Base-by-base conservation (phyloP, 2,329 filamentous ascomycete species). In the Coniochaeta pulveracea region DNA sequence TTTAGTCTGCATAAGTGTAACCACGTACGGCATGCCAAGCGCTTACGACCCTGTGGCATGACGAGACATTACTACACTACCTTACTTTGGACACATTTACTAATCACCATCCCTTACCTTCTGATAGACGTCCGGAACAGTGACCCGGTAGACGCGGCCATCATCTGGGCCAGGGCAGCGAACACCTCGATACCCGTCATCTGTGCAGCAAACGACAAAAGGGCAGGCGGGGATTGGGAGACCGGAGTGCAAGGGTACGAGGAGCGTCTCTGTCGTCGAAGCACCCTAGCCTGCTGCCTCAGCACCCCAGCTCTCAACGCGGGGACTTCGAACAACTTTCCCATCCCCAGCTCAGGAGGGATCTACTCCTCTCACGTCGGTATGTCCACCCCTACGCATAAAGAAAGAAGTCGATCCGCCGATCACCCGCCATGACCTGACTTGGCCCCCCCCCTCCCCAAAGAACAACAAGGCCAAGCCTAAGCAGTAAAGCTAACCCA, bases 221-320 rank as follows among this genome's bases (percentile, higher is more conserved):
- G 79, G 23, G 69, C 81, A 1, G 82, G 82, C 8, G 82, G 82
- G n/a, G 80, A 86, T 49, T 88, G 82, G 82, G 80, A 85, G 35
- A 52, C 62, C 22, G 70, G 69, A 8, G 58, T 70, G 10, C 64
- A 71, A 43, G 73, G 73, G 19, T 76, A 75, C 34, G 76, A 82
- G 57, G 82, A 86, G 54, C 78, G 78, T 43, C 68, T 88, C 23
- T 83, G 80, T 47, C 69, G 81, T 39, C 66, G 82, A 44, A 84
- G 79, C 57, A 85, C 80, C 41, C 68, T 88, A 21, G 78, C 78
- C 5, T 74, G 78, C 12, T 75, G 76, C 3, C 63, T 86, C 31
- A 69, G 65, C 15, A 78, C 69, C 28, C 76, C 78, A 2, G 76
- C 65, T 39, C 59, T 66, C 3, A 60, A 57, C 9, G 62, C 61